phyloP scores from a whole-genome alignment of 78 protist genomes.

The Dictyostelium intermedium region DNA sequence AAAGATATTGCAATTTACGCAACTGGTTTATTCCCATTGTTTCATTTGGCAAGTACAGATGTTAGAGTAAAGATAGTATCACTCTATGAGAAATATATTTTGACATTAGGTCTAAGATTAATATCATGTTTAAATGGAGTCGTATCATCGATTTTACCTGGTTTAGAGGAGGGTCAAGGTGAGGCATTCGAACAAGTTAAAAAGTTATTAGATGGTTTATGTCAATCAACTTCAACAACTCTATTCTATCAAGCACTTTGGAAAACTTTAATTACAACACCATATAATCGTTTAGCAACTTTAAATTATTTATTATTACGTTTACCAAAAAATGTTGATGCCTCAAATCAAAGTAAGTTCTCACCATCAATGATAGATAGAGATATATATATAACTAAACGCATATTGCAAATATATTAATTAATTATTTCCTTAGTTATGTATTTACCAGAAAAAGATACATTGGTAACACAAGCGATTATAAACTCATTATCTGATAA shows the following conservation, averaged over 20 bases:
- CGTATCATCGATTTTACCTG: slow-evolving; percentile 68
- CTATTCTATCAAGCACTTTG: slow-evolving; percentile 71
- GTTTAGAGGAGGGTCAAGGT: slow-evolving; percentile 64
- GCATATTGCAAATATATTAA: neutral
- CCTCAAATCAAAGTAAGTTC: slow-evolving; percentile 23
- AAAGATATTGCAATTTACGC: slow-evolving; percentile 81
- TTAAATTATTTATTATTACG: slow-evolving; percentile 12
- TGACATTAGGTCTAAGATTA: slow-evolving; percentile 42
- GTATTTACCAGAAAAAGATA: slow-evolving; percentile 73
- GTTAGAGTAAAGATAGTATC: slow-evolving; percentile 56
- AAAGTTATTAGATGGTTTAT: slow-evolving; percentile 27
- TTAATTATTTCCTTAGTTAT: neutral
- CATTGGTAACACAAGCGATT: slow-evolving; percentile 53
- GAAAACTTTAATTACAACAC: slow-evolving; percentile 52
- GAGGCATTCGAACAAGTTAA: slow-evolving; percentile 60
- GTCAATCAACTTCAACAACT: slow-evolving; percentile 49
- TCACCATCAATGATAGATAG: too few relatives aligned
- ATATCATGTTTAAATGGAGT: slow-evolving; percentile 59
- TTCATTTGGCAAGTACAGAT: slow-evolving; percentile 72
- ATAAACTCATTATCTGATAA: slow-evolving; percentile 24
- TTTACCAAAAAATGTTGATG: slow-evolving; percentile 53
- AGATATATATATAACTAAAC: too few relatives aligned
- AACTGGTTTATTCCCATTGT: slow-evolving; percentile 79
- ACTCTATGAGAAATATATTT: slow-evolving; percentile 40
- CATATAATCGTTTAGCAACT: slow-evolving; percentile 47